A percentile compares a stretch with the other conserved stretches of the same genome.
phyloP scores from a whole-genome alignment of 192 early-diverging fungal species.

The Umbelopsis ramanniana region DNA sequence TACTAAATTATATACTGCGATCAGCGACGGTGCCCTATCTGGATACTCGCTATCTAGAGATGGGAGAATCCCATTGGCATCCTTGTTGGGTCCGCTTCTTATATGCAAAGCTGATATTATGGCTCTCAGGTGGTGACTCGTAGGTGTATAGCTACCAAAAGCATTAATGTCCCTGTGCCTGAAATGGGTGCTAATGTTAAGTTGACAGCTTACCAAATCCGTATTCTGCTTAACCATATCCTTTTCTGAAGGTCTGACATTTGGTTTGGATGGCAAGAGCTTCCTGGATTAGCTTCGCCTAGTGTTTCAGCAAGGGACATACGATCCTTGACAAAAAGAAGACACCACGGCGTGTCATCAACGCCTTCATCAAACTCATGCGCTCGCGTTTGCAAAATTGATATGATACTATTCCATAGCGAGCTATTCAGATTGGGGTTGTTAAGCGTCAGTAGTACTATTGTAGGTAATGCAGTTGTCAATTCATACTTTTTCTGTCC shows the following conservation, averaged over 20 bases:
- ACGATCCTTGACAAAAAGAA: slow-evolving; percentile 6
- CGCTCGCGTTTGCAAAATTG: neutral
- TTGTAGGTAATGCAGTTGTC: neutral
- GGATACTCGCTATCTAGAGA: neutral
- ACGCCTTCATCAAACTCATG: neutral
- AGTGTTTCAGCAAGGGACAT: neutral
- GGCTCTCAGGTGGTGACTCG: neutral
- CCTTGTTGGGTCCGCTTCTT: neutral
- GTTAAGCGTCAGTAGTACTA: neutral
- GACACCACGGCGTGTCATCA: neutral
- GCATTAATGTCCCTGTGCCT: neutral
- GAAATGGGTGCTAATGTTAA: neutral
- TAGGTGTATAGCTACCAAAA: neutral
- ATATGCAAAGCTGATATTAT: slow-evolving; percentile 13
- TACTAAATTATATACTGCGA: neutral
- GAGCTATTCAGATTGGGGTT: neutral
- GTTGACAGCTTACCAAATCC: neutral
- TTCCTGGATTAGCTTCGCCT: neutral
- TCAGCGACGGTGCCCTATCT: neutral
- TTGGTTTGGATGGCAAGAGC: neutral
- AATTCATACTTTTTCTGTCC: neutral
- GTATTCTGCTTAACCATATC: neutral
- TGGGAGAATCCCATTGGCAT: neutral
- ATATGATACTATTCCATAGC: slow-evolving; percentile 6
- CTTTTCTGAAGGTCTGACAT: neutral